Conservation (phyloP, 371 early-diverging fungal species). For the Syncephalis fuscata region DNA sequence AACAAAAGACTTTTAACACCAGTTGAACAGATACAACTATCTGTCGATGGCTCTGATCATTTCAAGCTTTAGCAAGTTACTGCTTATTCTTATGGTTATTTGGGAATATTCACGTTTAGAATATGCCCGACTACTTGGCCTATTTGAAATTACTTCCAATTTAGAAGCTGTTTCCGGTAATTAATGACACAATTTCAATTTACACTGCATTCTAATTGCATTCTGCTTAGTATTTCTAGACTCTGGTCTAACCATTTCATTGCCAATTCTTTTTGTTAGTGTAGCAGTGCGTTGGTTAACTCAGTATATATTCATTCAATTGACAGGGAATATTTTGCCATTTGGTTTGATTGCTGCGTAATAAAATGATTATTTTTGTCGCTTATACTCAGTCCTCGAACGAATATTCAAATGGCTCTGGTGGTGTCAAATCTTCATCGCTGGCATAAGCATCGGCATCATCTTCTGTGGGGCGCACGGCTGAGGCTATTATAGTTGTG, state of each 20-base stretch:
- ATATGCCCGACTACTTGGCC: constrained; percentile 62
- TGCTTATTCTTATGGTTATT: constrained; percentile 80
- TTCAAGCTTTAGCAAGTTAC: constrained; percentile 78
- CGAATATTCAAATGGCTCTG: constrained; percentile 78
- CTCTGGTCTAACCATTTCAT: no score
- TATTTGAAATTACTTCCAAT: constrained; percentile 69
- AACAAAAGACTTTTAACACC: not conserved
- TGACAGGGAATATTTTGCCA: no score
- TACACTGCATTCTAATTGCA: no score
- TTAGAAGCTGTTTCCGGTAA: constrained; percentile 69
- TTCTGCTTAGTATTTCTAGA: no score
- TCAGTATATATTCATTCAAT: no score
- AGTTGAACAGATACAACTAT: constrained; percentile 25
- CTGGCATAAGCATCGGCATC: constrained; percentile 3
- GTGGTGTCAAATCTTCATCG: constrained; percentile 56
- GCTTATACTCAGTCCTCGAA: constrained; percentile 30
- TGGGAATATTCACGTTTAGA: constrained; percentile 82
- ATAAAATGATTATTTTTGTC: no score
- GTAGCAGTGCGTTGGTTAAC: no score
- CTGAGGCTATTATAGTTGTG: not conserved
- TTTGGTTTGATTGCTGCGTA: no score
- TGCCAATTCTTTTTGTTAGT: no score
- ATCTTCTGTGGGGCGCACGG: not conserved
- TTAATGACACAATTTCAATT: not conserved
- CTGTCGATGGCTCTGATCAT: constrained; percentile 66